phyloP scores from a whole-genome alignment of 306 rosid species.

The Ziziphus jujuba region DNA sequence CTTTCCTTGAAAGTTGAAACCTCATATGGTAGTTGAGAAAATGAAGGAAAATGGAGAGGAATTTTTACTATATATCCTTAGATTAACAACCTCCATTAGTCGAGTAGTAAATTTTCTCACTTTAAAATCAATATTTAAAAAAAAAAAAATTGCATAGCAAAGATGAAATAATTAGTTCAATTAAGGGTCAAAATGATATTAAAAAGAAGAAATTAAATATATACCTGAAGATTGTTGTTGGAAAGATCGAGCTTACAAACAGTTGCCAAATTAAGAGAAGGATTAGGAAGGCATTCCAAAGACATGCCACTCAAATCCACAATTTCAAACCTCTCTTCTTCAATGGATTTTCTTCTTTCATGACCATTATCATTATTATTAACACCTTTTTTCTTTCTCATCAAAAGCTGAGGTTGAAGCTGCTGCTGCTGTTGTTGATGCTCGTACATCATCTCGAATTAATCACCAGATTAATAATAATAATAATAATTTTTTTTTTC shows the following conservation, averaged over 20 bases:
- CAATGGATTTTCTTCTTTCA: slow-evolving; percentile 22
- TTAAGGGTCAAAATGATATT: background rate
- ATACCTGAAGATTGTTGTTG: slow-evolving; percentile 87
- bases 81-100: too few species aligned
- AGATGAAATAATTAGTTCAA: background rate
- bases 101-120: too few species aligned
- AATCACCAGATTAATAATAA: background rate
- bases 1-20: background rate
- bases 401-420: slow-evolving; percentile 20
- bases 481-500: background rate
- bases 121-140: too few species aligned
- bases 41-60: background rate
- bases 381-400: slow-evolving; percentile 13
- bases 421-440: slow-evolving; percentile 30
- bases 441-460: slow-evolving; percentile 52
- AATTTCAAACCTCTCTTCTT: slow-evolving; percentile 52
- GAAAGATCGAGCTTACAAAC: slow-evolving; percentile 87
- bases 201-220: background rate
- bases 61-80: background rate
- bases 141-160: background rate
- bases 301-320: slow-evolving; percentile 87
- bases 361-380: background rate
- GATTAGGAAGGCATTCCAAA: slow-evolving; percentile 64
- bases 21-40: slow-evolving; percentile 5
- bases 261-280: slow-evolving; percentile 57